Evolutionary conservation across 768 basidiomycete species (phyloP), one percentile per base, ranked within the genome.

Genomic region (Sistotremastrum niveocremeum): DNA sequence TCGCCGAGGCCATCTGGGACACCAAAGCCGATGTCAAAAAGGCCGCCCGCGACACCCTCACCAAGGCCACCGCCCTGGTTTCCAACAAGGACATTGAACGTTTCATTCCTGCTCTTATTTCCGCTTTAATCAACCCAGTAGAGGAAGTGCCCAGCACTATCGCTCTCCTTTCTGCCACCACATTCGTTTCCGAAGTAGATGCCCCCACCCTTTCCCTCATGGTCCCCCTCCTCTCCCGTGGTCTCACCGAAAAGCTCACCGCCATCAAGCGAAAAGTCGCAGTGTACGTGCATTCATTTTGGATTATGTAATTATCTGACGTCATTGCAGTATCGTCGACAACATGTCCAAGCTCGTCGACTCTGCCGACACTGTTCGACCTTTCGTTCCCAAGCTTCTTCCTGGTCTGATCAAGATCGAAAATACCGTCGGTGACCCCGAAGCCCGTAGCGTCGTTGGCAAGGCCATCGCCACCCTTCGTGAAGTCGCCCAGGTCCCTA

Each of bases 161-260:
- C 58, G 75, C 76, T 52, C 84, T 94, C 69, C 89, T 95, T 67
- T 90, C 93, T 66, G 80, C 93, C 48, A 97, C 93, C 67, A 97
- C 93, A 65, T 97, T 95, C 81, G 93, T 97, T 87, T 88, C 93
- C 44, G 93, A 97, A 74, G 93, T 97, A 67, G 93, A 95, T 58
- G 90, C 91, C 42, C 76, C 91, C 47, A 95, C 93, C 54, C 83
- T 97, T 54, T 95, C 93, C 56, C 80, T 97, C 55, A 95, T 97
- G 89, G 93, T 93, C 49, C 93, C 93, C 59, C 81, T 97, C 12
- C 71, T 97, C 46, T 77, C 88, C 49, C 87, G 93, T 73, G 93
- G 93, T 78, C 74, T 94, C 52, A 74, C 65, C 52, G 93, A 97
- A 74, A 94, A 94, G 70, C 75, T 90, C 50, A 95, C 93, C 44